Base-by-base conservation (phyloP, 306 rosid species). In the Vigna mungo region DNA sequence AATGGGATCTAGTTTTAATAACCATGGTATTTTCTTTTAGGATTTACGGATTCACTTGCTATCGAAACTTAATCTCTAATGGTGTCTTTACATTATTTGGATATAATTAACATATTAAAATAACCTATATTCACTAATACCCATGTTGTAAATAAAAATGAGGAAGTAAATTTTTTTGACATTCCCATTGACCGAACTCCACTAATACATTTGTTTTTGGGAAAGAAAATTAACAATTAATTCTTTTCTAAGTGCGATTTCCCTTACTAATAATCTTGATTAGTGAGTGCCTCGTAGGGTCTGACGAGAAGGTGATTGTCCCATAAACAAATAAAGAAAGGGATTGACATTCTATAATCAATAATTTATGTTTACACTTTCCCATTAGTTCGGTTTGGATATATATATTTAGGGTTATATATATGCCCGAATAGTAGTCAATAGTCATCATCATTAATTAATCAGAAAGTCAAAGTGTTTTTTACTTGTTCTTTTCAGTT, bases 221-320 rank as follows among this genome's bases (percentile, higher is more conserved):
- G 23, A 16, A 37, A 30, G 71, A 61, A 59, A 6, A 16, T 6
- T 30, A 74, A 32, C 14, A 78, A 62, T 32, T 9, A 75, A 49
- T 76, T 63, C 54, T 63, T 63, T 61, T 9, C 36, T 37, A 53
- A 34, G 76, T 68, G 66, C 41, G 23, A 46, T 47, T 41, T 16
- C 60, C 23, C 14, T 55, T 61, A 44, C 68, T 17, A 53, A 34
- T 34, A 34, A 43, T 27, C 65, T 66, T 46, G 36, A 46, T 73
- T 21, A 72, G 62, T 63, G 44, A 53, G 68, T 80, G 74, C 41
- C 37, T 41, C 4, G 78, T 80, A 54, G 68, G 82, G 83, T 64
- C 39, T 52, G 12, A 46, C 20, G 25, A 32, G 32, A 65, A 37
- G 23, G 13, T 36, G 4, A 4, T 5, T 21, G 5, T 46, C 41